Conservation (phyloP, 2,329 filamentous ascomycete species). For the Aureobasidium sp. region DNA sequence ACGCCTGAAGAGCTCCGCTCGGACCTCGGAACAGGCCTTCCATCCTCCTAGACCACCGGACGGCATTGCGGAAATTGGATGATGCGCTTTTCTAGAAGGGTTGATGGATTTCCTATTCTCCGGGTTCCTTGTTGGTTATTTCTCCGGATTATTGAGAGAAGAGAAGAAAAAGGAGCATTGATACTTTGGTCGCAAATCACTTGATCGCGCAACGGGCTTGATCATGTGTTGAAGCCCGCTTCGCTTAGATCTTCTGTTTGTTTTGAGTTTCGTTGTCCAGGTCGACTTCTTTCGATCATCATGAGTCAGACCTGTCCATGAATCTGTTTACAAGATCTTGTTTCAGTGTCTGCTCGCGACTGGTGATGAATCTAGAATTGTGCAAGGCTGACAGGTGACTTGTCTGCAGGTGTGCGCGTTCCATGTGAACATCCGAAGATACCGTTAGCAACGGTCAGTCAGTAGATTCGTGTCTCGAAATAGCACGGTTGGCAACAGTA, state of each 20-base stretch:
- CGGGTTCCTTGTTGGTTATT: background rate
- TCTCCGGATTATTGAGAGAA: constrained; percentile 1
- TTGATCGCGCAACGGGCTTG: constrained; percentile 1
- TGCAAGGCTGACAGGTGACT: constrained; percentile 2
- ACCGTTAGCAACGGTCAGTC: constrained; percentile 6
- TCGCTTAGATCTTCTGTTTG: background rate
- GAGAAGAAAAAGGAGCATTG: background rate
- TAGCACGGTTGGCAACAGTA: constrained; percentile 4
- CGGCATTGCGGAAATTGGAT: constrained; percentile 1
- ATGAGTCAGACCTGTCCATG: background rate
- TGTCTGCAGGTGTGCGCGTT: background rate
- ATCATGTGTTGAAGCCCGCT: background rate
- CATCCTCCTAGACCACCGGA: background rate
- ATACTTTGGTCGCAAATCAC: background rate
- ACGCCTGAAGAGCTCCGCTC: background rate
- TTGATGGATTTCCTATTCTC: background rate
- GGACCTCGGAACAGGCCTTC: background rate
- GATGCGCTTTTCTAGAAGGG: background rate
- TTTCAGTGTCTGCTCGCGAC: background rate
- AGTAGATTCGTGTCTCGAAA: constrained; percentile 2
- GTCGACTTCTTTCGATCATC: background rate
- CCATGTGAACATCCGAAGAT: background rate
- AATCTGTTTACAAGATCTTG: background rate
- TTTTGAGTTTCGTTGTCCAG: background rate
- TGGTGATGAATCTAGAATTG: background rate